Evolutionary conservation across 495 filamentous ascomycete species (phyloP).

Genomic region (Neurospora sp.): DNA sequence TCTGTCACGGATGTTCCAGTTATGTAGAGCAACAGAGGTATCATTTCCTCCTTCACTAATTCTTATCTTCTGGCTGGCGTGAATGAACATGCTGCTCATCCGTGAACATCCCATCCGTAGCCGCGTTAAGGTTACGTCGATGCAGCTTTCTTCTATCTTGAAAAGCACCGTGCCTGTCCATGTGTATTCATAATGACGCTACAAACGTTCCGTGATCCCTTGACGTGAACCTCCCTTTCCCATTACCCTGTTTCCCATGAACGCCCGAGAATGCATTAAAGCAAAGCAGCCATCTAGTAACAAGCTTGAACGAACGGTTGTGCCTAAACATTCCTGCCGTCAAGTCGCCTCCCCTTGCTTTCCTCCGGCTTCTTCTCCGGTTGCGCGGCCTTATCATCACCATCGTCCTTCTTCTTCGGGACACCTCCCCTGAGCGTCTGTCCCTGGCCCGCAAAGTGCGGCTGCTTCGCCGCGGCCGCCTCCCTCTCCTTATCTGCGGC

Average conservation of each 20-base stretch:
- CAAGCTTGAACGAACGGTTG: neutral
- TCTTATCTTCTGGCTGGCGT: neutral
- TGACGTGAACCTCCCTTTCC: neutral
- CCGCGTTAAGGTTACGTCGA: too few relatives aligned
- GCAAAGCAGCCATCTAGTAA: neutral
- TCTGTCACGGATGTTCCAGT: neutral
- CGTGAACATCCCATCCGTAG: neutral
- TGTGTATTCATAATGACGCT: neutral
- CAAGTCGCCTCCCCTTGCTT: slow-evolving; percentile 23
- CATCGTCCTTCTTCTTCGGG: slow-evolving; percentile 40
- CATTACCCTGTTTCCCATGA: neutral
- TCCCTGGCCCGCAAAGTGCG: slow-evolving; percentile 77
- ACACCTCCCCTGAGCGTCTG: slow-evolving; percentile 68
- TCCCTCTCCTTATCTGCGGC: slow-evolving; percentile 60
- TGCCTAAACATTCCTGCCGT: slow-evolving; percentile 23
- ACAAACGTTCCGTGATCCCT: neutral
- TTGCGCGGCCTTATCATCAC: slow-evolving; percentile 24
- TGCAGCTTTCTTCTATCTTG: neutral
- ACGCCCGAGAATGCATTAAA: neutral
- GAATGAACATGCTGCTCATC: neutral
- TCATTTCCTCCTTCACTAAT: neutral
- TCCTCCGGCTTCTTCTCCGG: slow-evolving; percentile 26
- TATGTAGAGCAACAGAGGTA: neutral
- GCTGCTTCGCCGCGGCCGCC: slow-evolving; percentile 52
- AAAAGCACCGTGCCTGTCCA: neutral